Evolutionary conservation across 225 moss, liverwort and hornwort genomes (phyloP).

Genomic region (Bryum argenteum): DNA sequence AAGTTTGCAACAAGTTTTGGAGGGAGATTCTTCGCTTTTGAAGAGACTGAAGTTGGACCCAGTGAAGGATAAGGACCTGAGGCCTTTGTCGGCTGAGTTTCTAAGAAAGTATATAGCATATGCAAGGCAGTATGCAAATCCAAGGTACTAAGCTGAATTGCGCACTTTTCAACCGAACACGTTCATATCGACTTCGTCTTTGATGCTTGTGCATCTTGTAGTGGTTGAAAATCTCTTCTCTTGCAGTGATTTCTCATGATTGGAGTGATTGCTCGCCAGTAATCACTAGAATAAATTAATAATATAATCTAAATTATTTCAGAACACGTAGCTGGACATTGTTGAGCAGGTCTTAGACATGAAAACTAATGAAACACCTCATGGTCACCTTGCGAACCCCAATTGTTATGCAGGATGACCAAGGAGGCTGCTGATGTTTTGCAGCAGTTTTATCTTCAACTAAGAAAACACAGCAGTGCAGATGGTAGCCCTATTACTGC

Average conservation of each 20-base stretch:
- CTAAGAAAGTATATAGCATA: constrained; percentile 94
- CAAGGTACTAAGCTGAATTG: constrained; percentile 60
- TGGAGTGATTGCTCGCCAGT: constrained; percentile 1
- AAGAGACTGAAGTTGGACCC: constrained; percentile 82
- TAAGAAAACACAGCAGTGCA: constrained; percentile 75
- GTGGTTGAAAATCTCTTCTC: constrained; percentile 7
- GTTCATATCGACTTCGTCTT: constrained; percentile 15
- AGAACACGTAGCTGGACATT: constrained; percentile 17
- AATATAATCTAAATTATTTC: constrained; percentile 6
- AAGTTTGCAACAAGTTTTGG: constrained; percentile 57
- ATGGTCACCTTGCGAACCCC: no score
- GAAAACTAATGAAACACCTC: background rate
- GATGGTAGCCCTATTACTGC: constrained; percentile 99
- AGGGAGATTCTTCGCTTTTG: constrained; percentile 60
- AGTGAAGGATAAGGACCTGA: constrained; percentile 65
- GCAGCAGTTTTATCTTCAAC: constrained; percentile 86
- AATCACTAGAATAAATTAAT: no score
- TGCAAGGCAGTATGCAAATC: constrained; percentile 81
- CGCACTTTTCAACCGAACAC: constrained; percentile 14
- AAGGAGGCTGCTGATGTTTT: constrained; percentile 84
- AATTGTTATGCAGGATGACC: constrained; percentile 68
- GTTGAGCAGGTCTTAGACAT: constrained; percentile 12
- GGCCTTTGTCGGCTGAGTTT: constrained; percentile 76
- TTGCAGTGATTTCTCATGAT: constrained; percentile 3
- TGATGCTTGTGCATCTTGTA: constrained; percentile 23